These are phyloP conservation scores for Scytalidium lignicola DNA, from an alignment of 2,329 filamentous ascomycete species.

Conservation along the genomic window DNA sequence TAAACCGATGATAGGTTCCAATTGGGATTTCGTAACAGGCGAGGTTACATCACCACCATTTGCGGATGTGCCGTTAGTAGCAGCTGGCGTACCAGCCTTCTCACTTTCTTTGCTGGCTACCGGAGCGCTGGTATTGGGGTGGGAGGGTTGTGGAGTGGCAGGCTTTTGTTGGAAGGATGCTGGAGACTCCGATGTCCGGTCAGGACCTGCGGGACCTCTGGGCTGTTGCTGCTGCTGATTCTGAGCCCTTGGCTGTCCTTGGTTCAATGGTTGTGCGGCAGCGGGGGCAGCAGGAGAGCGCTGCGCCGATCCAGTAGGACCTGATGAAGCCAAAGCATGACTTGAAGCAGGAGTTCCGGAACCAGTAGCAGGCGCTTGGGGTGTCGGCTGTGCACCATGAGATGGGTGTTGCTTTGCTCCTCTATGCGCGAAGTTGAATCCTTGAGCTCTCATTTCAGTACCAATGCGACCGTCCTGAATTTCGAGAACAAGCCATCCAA, in stretches of 20 bases:
- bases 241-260: conserved; percentile 20
- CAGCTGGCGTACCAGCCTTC: conserved; percentile 37
- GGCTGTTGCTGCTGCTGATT: conserved; percentile 23
- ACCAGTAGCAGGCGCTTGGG: conserved; percentile 30
- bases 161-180: conserved; percentile 35
- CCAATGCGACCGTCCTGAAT: conserved; percentile 94
- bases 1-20: conserved; percentile 71
- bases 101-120: conserved; percentile 53
- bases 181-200: conserved; percentile 25
- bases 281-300: conserved; percentile 21
- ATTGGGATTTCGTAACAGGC: conserved; percentile 54
- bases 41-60: conserved; percentile 51
- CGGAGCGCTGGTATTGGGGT: conserved; percentile 27
- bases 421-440: conserved; percentile 98
- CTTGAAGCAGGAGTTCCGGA: conserved; percentile 29
- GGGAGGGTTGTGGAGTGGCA: conserved; percentile 38
- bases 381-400: conserved; percentile 27
- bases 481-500: conserved; percentile 91
- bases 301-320: conserved; percentile 25
- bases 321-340: conserved; percentile 26
- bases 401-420: conserved; percentile 68
- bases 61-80: conserved; percentile 46
- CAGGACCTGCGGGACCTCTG: conserved; percentile 23
- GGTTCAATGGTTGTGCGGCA: conserved; percentile 19
- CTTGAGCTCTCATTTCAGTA: conserved; percentile 97